These are phyloP conservation scores for Sisymbrium altissimum DNA, from an alignment of 345 rosid genomes.

Conservation along the genomic window DNA sequence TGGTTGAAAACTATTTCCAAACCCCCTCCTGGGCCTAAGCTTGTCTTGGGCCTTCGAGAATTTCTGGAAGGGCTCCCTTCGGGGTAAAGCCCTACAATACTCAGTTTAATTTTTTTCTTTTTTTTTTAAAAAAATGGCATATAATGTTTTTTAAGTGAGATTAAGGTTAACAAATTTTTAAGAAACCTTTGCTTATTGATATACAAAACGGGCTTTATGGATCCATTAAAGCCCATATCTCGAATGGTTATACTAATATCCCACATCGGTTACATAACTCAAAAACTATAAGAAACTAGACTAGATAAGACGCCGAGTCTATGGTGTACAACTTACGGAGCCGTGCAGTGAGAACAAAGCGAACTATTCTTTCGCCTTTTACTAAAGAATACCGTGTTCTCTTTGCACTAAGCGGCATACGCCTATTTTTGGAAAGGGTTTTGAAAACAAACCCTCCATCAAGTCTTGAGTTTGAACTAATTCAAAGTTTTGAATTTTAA, in stretches of 20 bases:
- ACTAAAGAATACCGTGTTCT: slow-evolving; percentile 30
- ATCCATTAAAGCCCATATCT: neutral
- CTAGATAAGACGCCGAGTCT: no score
- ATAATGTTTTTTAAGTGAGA: no score
- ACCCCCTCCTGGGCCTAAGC: neutral
- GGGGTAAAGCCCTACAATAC: neutral
- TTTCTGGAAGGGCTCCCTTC: neutral
- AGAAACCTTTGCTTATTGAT: no score
- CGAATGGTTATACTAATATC: no score
- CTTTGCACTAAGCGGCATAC: neutral
- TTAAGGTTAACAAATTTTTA: no score
- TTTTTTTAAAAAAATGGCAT: no score
- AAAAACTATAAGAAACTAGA: no score
- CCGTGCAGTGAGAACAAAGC: slow-evolving; percentile 18
- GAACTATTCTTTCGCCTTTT: slow-evolving; percentile 36
- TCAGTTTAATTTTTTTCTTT: neutral
- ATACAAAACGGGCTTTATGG: neutral
- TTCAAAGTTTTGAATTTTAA: no score
- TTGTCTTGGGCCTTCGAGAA: neutral
- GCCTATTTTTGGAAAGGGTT: neutral
- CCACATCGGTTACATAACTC: no score
- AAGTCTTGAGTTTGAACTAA: no score
- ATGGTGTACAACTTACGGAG: neutral
- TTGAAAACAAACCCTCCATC: no score
- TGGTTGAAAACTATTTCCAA: no score